These are phyloP conservation scores for Streptanthus diversifolius DNA, from an alignment of 345 rosid species.

Conservation along the genomic window DNA sequence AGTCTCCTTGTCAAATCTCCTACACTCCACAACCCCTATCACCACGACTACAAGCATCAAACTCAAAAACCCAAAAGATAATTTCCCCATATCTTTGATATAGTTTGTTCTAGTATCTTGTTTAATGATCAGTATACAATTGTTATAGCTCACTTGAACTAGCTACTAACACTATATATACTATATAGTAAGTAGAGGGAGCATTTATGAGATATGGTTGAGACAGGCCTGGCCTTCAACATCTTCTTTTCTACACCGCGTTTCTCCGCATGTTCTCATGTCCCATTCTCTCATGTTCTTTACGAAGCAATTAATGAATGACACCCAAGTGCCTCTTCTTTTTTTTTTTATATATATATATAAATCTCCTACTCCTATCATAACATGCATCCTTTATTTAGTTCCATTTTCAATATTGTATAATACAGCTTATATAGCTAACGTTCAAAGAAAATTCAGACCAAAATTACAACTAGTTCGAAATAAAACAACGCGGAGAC, in stretches of 20 bases:
- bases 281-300: constrained; percentile 30
- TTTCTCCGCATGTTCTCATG: constrained; percentile 33
- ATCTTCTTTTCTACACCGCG: constrained; percentile 3
- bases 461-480: neutral
- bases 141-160: constrained; percentile 14
- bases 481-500: neutral
- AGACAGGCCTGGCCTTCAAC: neutral
- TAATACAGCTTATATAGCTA: neutral
- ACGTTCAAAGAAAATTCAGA: neutral
- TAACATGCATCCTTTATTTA: constrained; percentile 9
- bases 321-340: constrained; percentile 7
- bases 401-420: constrained; percentile 9
- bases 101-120: neutral
- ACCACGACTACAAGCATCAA: constrained; percentile 19
- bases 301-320: constrained; percentile 24
- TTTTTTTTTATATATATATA: too few relatives aligned
- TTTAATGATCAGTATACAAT: neutral
- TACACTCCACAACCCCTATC: constrained; percentile 26
- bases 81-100: constrained; percentile 26
- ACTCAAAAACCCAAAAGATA: constrained; percentile 24
- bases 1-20: constrained; percentile 34
- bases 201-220: constrained; percentile 35
- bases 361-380: neutral
- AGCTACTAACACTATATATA: constrained; percentile 22
- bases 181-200: neutral